Base-by-base conservation (phyloP, 345 rosid species). In the Abelmoschus esculentus region DNA sequence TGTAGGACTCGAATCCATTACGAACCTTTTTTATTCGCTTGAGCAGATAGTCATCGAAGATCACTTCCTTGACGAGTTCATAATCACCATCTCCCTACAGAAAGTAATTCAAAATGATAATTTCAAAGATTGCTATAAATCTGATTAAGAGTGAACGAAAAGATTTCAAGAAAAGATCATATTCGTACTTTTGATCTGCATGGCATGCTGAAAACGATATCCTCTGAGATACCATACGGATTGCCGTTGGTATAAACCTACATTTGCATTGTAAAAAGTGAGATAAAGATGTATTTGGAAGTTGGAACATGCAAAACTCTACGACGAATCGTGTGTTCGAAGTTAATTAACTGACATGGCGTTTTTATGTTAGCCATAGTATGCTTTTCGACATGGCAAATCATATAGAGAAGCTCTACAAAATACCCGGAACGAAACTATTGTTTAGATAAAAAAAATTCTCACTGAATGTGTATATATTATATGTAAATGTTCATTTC, bases 151-250 rank as follows among this genome's bases (percentile, higher is more conserved):
- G 28, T 42, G 54, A 66, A 49, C 38, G 29, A 8, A 28, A 66
- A 38, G 42, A 15, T 66, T 15, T 47, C 57, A 29, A 4, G 22
- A 15, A 42, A 44, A 65, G 36, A 44, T 46, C 1, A 10, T 22
- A 65, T 66, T 61, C 83, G 77, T 78, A 90, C 99, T 61, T 86
- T 86, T 72, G 99, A 95, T 74, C 96, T 77, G 88, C 99, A 95
- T n/a, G 97, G 99, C 96, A 91, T 86, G 83, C 99, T 95, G 83
- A 91, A 95, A 66, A 95, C 96, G 11, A 90, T 84, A 67, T 75
- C 99, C 70, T 95, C 96, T 0, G 82, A 88, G 73, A 95, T 88
- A 62, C 96, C 99, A 36, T 87, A 95, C 14, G 92, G 96, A 81
- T 95, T 95, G 70, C 97, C 96, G 65, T 77, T 80, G 1, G 96